These are phyloP conservation scores for Saccharomycopsis microspora DNA, from an alignment of 805 yeast species.

Conservation along the genomic window DNA sequence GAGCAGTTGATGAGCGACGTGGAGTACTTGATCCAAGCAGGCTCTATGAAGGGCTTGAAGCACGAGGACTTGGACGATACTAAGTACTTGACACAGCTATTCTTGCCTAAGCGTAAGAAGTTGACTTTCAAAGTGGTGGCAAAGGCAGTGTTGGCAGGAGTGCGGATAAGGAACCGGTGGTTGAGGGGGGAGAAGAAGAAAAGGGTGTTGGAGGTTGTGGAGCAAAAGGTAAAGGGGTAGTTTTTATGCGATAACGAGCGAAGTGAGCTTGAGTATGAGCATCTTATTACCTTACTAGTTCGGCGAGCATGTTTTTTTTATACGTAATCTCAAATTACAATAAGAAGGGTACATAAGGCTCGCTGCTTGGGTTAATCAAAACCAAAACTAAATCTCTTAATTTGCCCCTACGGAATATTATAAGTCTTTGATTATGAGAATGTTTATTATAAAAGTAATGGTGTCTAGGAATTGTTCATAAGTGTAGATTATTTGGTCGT, in stretches of 20 bases:
- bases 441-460: too few species aligned
- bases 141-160: constrained; percentile 20
- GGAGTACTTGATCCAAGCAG: constrained; percentile 20
- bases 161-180: constrained; percentile 20
- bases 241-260: neutral
- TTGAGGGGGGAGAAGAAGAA: constrained; percentile 9
- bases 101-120: constrained; percentile 1
- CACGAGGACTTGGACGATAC: neutral
- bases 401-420: too few species aligned
- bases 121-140: constrained; percentile 19
- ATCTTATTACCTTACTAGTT: neutral
- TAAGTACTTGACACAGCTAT: neutral
- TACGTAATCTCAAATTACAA: neutral
- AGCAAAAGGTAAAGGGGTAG: neutral
- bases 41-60: constrained; percentile 12
- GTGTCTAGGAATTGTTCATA: too few species aligned
- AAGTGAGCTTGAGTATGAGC: too few species aligned
- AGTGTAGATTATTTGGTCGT: too few species aligned
- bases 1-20: constrained; percentile 21
- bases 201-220: neutral
- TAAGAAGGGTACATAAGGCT: neutral
- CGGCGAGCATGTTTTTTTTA: neutral
- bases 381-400: too few species aligned
- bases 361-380: too few species aligned
- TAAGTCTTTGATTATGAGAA: too few species aligned